Evolutionary conservation across 176 grass and related monocot genomes (phyloP).

Genomic region (Juncus inflexus): DNA sequence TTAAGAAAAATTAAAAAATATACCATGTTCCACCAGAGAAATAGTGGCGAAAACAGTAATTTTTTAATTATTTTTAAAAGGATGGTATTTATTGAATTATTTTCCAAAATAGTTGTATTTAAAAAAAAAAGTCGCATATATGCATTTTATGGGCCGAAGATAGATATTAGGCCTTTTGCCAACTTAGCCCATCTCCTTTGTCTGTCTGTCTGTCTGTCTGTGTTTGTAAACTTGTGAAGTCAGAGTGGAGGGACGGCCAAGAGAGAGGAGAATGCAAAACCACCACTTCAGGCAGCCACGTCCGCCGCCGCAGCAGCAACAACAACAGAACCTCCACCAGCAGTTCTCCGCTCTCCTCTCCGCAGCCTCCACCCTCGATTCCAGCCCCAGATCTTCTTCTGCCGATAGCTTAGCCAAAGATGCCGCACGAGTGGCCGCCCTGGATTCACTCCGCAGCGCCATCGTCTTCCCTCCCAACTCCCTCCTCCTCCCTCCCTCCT

Average conservation of each 20-base stretch:
- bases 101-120: too few species aligned
- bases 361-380: slow-evolving; percentile 36
- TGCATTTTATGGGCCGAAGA: too few species aligned
- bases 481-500: slow-evolving; percentile 54
- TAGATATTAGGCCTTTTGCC: too few species aligned
- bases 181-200: not conserved
- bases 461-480: slow-evolving; percentile 72
- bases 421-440: slow-evolving; percentile 46
- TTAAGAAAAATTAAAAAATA: too few species aligned
- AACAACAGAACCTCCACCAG: slow-evolving; percentile 83
- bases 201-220: slow-evolving; percentile 3
- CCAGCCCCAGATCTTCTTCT: slow-evolving; percentile 35
- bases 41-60: too few species aligned
- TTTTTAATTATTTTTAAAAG: too few species aligned
- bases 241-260: slow-evolving; percentile 22
- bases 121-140: too few species aligned
- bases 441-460: slow-evolving; percentile 76
- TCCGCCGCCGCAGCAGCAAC: slow-evolving; percentile 56
- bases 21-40: too few species aligned
- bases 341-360: slow-evolving; percentile 75
- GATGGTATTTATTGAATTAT: too few species aligned
- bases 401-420: slow-evolving; percentile 40
- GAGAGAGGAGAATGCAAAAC: slow-evolving; percentile 61
- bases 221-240: not conserved
- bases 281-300: slow-evolving; percentile 64